Evolutionary conservation across 306 rosid genomes (phyloP), one percentile per base, ranked within the genome.

Genomic region (Canavalia gladiata): DNA sequence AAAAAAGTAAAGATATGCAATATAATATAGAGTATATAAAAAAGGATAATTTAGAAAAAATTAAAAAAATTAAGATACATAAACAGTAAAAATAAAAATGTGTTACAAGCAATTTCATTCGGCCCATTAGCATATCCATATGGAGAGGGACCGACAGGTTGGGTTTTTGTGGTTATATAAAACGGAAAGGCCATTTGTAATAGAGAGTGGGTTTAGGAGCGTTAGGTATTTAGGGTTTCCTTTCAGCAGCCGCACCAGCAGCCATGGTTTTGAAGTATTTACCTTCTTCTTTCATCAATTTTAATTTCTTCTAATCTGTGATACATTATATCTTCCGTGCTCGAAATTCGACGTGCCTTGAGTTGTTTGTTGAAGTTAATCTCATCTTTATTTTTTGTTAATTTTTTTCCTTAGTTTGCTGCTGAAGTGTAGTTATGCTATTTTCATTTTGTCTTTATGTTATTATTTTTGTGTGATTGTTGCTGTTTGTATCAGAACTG

Each of bases 241-340:
- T 29, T 10, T 8, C 13, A 55, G 85, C 82, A 39, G 73, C 57
- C 28, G 13, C 64, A 8, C 3, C 75, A 75, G 84, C 82, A 72
- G 88, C 89, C 87, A 94, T 94, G 97, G 98, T 94, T 71, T 94
- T 94, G 86, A 94, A 94, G 98, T 91, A 55, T 7, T 89, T 9
- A 4, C 37, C 2, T 18, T 42, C 31, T 59, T 12, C 67, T 28
- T 35, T 25, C 0, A 66, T 66, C 58, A 78, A 66, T 51, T 63
- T 28, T 8, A 18, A 18, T 4, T 8, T 52, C 1, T 31, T 31
- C 11, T 37, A 7, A n/a, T 13, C 5, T 7, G 33, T 35, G 25
- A 67, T 76, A 6, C 31, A 37, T 25, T 10, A 65, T 10, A 65
- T 76, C 18, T 11, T 31, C 7, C 30, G 54, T 39, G 0, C 25